phyloP scores from a whole-genome alignment of 768 basidiomycete genomes.

The Suillus alpinus region DNA sequence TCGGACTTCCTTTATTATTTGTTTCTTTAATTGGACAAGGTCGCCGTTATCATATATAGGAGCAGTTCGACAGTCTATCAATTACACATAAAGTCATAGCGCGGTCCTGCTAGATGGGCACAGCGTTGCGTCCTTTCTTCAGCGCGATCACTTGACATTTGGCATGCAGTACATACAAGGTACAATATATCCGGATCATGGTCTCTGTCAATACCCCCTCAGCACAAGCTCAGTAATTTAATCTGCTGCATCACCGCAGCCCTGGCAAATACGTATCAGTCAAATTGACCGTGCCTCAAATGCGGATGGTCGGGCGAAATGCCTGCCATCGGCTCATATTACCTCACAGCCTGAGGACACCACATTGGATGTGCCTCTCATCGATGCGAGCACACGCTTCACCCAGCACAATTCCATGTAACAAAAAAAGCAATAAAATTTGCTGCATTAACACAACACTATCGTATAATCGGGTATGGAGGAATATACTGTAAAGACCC shows the following conservation, averaged over 20 bases:
- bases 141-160: background rate
- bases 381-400: background rate
- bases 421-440: background rate
- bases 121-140: background rate
- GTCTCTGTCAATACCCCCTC: background rate
- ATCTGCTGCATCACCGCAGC: background rate
- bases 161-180: background rate
- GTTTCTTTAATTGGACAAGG: too few relatives aligned
- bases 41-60: too few relatives aligned
- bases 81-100: background rate
- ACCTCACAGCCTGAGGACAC: background rate
- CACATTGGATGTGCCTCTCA: background rate
- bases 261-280: background rate
- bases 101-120: background rate
- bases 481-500: background rate
- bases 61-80: too few relatives aligned
- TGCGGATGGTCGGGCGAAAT: background rate
- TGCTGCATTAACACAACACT: background rate
- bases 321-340: background rate
- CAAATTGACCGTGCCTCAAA: background rate
- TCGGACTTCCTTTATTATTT: too few relatives aligned
- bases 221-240: background rate
- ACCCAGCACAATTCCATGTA: background rate
- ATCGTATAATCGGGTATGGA: background rate
- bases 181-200: background rate